Evolutionary conservation across 148 eudicot genomes (phyloP), one percentile per base, ranked within the genome.

Genomic region (Suaeda aralocaspica): DNA sequence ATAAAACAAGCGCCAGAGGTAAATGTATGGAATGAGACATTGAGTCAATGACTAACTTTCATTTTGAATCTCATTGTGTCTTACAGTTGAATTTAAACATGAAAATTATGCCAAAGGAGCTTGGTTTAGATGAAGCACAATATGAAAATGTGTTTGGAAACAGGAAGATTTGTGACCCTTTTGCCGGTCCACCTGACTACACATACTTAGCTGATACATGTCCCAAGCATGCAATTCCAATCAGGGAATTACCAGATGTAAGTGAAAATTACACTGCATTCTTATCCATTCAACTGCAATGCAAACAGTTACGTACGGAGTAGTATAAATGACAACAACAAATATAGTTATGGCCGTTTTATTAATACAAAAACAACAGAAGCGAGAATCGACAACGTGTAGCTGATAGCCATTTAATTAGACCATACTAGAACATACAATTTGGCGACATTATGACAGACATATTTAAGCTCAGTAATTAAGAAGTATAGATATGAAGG

Each of bases 231-330:
- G 73, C 91, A 63, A 84, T 86, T 55, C 82, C 73, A 42, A 82
- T 90, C n/a, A 85, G 80, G 6, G 86, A 85, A 19, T 66, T 91
- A 39, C 87, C 87, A 25, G 74, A 73, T 66, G 97, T 91, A 80
- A 86, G 88, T 70, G 44, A 50, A 48, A 29, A 12, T 22, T 2
- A 15, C 2, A 71, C 2, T 19, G 8, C 8, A 36, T 3, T 8
- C 41, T 36, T 36, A 36, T 46, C 41, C 41, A 36, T 46, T 46
- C 18, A 46, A 2, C 15, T 46, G 50, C 50, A 46, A 14, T 13
- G n/a, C 50, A 46, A 13, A 16, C 13, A 14, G 9, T 5, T 42
- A 9, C 9, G n/a, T n/a, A n/a, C n/a, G n/a, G n/a, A n/a, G n/a
- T n/a, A n/a, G n/a, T n/a, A n/a, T n/a, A n/a, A n/a, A n/a, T n/a